Evolutionary conservation across 352 stramenopile species (phyloP), one percentile per base, ranked within the genome.

Genomic region (Phytopythium vexans): DNA sequence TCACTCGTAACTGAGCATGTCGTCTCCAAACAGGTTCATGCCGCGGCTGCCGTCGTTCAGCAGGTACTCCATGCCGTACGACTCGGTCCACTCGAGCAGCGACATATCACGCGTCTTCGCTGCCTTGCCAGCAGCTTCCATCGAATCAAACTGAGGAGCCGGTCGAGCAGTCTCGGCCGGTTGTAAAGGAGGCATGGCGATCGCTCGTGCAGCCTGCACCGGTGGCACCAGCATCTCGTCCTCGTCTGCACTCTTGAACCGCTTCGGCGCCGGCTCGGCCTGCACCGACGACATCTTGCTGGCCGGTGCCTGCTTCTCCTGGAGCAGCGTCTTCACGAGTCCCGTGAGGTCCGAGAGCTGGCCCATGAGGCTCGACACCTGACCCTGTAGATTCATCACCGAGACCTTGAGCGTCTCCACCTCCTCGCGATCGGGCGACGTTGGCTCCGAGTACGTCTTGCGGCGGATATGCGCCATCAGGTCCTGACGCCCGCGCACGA

Each of bases 391-490:
- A 54, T 65, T 82, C 62, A 90, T 64, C 15, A 89, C 82, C 33
- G 82, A 88, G 34, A 80, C 50, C 64, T 92, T 92, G 12, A 92
- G 58, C 36, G 71, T 84, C 54, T 92, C 79, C 12, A 92, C 77
- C 36, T 92, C 82, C 51, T 89, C 79, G 33, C 83, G 81, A 57
- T 92, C 79, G 4, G 82, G 79, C 1, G 78, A 86, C 4, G 72
- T 73, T 7, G 82, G 78, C 60, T 94, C 84, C 62, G 82, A 91
- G 67, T 94, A 94, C 37, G 85, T 94, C 60, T 94, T 94, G 31
- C 85, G 78, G 21, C 82, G 81, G 57, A 97, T 97, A 60, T 94
- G 82, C 3, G 72, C 66, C 70, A 97, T 89, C 33, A 96, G 75
- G 47, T 94, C 77, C 41, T 90, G 75, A n/a, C 83, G 81, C 11